A percentile compares a stretch with the other conserved stretches of the same genome.
These are phyloP conservation scores for Pycnococcus provasolii DNA, from an alignment of 139 green algal species.

Conservation along the genomic window DNA sequence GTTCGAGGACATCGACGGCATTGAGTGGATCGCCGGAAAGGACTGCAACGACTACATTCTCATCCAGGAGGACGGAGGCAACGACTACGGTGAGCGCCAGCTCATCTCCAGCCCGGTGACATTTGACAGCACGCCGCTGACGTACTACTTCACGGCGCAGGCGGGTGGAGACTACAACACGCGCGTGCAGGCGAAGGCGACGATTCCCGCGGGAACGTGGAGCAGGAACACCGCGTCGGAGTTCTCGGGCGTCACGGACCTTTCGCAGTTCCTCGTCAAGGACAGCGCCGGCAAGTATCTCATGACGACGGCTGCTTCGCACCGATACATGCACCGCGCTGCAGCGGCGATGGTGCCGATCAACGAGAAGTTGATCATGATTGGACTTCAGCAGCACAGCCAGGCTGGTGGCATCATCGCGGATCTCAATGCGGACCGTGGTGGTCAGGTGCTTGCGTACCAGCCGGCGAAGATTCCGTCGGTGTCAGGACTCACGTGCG, in stretches of 20 bases:
- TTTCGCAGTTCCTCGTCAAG: constrained; percentile 6
- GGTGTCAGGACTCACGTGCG: background rate
- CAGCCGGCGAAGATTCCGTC: background rate
- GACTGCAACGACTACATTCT: constrained; percentile 16
- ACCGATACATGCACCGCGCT: background rate
- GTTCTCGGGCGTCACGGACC: constrained; percentile 21
- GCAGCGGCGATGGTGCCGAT: constrained; percentile 11
- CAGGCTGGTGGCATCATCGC: background rate
- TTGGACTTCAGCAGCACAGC: constrained; percentile 17
- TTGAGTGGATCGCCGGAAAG: constrained; percentile 15
- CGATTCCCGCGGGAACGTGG: constrained; percentile 4
- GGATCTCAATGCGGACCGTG: constrained; percentile 7
- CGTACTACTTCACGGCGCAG: constrained; percentile 21
- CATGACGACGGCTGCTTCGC: background rate
- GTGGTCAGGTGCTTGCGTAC: constrained; percentile 13
- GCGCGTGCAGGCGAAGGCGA: background rate
- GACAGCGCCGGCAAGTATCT: background rate
- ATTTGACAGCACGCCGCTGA: background rate
- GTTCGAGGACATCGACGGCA: constrained; percentile 17
- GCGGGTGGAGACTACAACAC: constrained; percentile 15
- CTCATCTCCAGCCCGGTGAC: constrained; percentile 8
- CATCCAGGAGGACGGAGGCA: constrained; percentile 25
- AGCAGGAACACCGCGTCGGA: background rate
- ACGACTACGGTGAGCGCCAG: constrained; percentile 16
- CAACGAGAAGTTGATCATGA: constrained; percentile 21